Conservation (phyloP, 768 basidiomycete species). For the Trametes meyenii region DNA sequence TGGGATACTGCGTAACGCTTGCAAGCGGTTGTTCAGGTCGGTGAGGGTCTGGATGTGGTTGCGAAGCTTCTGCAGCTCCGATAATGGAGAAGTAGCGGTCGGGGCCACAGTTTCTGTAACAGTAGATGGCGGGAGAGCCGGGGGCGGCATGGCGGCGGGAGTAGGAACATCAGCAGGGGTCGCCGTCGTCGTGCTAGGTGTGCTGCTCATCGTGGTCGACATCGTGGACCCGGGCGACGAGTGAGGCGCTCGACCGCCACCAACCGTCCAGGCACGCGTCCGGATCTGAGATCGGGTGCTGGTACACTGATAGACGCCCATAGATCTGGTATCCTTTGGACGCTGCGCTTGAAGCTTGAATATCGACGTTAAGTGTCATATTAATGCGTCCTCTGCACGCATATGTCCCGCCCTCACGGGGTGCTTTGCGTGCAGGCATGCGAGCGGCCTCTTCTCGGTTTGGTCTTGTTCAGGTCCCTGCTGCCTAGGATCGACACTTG, state of each 20-base stretch:
- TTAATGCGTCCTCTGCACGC: no score
- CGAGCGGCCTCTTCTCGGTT: no score
- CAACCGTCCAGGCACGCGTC: background rate
- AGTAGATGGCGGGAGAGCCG: conserved; percentile 6
- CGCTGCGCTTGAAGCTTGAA: no score
- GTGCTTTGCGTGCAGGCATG: no score
- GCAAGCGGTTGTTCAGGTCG: conserved; percentile 48
- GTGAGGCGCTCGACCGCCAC: conserved; percentile 2
- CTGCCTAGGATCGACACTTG: no score
- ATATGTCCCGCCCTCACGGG: no score
- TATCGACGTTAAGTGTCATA: no score
- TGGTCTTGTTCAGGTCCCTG: no score
- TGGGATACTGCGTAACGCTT: conserved; percentile 50
- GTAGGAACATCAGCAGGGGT: background rate
- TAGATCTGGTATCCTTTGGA: background rate
- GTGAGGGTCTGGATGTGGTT: conserved; percentile 49
- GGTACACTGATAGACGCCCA: background rate
- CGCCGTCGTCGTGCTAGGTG: conserved; percentile 1
- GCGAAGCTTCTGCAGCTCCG: conserved; percentile 16
- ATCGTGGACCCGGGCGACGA: background rate
- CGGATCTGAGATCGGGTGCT: conserved; percentile 2
- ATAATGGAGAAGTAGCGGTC: conserved; percentile 3
- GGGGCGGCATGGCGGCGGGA: conserved; percentile 18
- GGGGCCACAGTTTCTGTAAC: background rate
- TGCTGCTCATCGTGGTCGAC: conserved; percentile 20